Evolutionary conservation across 2,329 filamentous ascomycete species (phyloP), one percentile per base, ranked within the genome.

Genomic region (Arthrobotrys conoides): DNA sequence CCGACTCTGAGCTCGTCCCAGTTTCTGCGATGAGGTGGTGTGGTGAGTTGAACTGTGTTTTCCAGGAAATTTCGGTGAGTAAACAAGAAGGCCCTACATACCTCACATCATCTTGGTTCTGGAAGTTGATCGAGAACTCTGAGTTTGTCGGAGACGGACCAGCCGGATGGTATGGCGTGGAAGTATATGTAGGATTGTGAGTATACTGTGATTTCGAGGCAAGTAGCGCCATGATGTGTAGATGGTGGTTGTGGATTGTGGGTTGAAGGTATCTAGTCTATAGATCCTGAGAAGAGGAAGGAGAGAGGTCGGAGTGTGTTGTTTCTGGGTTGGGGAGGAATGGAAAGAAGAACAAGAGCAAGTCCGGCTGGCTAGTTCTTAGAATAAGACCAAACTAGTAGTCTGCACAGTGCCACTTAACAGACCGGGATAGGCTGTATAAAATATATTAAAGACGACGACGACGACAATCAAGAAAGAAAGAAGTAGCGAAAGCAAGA

Each of bases 1-100:
- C 92, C 92, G 33, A 99, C 96, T 81, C 91, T 91, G 81, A 94
- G 92, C 86, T 98, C 96, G 83, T 95, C 91, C 95, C 95, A 98
- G 63, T 78, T 78, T 53, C 75, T 78, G 38, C 18, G 51, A 22
- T 36, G 27, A 41, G 85, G 87, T 81, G 87, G 89, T 64, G 33
- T 59, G 61, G 33, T 24, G 24, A 24, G 65, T 22, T 36, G 55
- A 51, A 51, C 24, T 27, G 27, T 33, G 20, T 16, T 48, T 22
- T 48, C 36, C 46, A 16, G 33, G 24, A 49, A 8, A 36, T 61
- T 53, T 12, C 36, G 55, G 14, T 14, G n/a, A 14, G 5, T 49
- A 14, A 51, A 46, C 22, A 27, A 36, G 20, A 22, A 24, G n/a
- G n/a, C 3, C 2, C 8, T 41, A 46, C 79, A 46, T 80, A 82